These are phyloP conservation scores for Setaria italica DNA, from an alignment of 202 grass and related monocot genomes.

Conservation along the genomic window DNA sequence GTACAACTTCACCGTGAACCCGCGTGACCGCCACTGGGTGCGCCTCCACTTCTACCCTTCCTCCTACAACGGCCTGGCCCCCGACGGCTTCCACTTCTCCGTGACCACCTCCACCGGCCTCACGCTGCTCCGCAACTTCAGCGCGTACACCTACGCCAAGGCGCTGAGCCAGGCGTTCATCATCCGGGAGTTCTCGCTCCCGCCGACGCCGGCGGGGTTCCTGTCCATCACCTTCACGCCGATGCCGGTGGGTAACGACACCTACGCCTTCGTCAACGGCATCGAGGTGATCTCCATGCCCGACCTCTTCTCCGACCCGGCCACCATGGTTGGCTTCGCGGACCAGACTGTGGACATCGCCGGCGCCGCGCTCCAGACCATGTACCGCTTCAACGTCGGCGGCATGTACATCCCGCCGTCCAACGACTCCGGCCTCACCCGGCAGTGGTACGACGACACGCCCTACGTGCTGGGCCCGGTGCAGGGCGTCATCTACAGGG, in stretches of 20 bases:
- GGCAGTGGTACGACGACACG: conserved; percentile 88
- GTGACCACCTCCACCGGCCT: conserved; percentile 62
- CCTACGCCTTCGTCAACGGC: conserved; percentile 89
- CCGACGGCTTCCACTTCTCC: conserved; percentile 65
- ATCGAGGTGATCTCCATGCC: conserved; percentile 92
- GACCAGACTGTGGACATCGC: conserved; percentile 69
- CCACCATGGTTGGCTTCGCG: conserved; percentile 66
- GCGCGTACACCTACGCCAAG: conserved; percentile 68
- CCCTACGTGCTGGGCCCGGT: conserved; percentile 68
- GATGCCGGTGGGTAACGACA: conserved; percentile 51
- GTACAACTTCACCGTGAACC: conserved; percentile 78
- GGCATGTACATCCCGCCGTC: conserved; percentile 60
- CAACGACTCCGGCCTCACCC: conserved; percentile 73
- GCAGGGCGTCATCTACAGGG: conserved; percentile 59
- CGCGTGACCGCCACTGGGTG: conserved; percentile 70
- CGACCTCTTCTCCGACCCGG: conserved; percentile 63
- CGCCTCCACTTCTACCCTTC: conserved; percentile 98
- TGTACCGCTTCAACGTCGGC: conserved; percentile 91
- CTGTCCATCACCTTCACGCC: conserved; percentile 73
- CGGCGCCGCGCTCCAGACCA: conserved; percentile 57
- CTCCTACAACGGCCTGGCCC: conserved; percentile 62
- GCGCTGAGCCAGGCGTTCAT: conserved; percentile 76
- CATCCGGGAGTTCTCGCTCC: conserved; percentile 74
- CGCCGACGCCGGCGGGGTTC: conserved; percentile 52
- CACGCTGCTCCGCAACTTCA: conserved; percentile 89